These are phyloP conservation scores for Crithidia acanthocephali DNA, from an alignment of 208 protist genomes.

Conservation along the genomic window DNA sequence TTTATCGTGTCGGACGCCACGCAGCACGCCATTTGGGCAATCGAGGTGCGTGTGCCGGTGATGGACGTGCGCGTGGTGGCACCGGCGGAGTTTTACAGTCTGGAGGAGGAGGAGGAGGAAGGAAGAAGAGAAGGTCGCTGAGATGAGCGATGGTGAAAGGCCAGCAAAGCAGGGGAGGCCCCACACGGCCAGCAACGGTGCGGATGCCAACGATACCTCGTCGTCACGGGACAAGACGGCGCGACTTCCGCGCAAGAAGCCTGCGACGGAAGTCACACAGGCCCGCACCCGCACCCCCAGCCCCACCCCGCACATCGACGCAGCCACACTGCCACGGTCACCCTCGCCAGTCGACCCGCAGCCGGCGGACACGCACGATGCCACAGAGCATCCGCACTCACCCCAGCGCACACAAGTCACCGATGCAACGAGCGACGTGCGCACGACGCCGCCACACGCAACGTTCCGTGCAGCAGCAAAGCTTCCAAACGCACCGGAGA, in stretches of 20 bases:
- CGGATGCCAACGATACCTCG: not conserved
- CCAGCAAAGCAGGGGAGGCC: no score
- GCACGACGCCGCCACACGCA: not conserved
- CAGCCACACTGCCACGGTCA: not conserved
- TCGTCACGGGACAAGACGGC: not conserved
- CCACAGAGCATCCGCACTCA: no score
- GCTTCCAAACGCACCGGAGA: not conserved
- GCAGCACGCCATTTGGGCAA: conserved; percentile 67
- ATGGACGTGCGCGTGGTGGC: conserved; percentile 31
- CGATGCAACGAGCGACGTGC: not conserved
- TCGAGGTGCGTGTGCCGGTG: conserved; percentile 40
- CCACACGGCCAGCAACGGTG: not conserved
- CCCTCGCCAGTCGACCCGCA: conserved; percentile 3
- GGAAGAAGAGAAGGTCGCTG: not conserved
- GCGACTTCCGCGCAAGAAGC: conserved; percentile 22
- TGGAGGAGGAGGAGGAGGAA: conserved; percentile 6
- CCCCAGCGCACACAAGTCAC: not conserved
- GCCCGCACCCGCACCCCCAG: not conserved
- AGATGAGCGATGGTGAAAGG: no score
- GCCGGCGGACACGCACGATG: no score
- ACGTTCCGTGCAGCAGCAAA: not conserved
- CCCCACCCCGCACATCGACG: not conserved
- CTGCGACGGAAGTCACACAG: conserved; percentile 6
- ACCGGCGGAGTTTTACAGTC: conserved; percentile 29
- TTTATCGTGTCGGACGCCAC: conserved; percentile 57